Conservation (phyloP, 2,329 filamentous ascomycete genomes). For the Boeremia exigua region DNA sequence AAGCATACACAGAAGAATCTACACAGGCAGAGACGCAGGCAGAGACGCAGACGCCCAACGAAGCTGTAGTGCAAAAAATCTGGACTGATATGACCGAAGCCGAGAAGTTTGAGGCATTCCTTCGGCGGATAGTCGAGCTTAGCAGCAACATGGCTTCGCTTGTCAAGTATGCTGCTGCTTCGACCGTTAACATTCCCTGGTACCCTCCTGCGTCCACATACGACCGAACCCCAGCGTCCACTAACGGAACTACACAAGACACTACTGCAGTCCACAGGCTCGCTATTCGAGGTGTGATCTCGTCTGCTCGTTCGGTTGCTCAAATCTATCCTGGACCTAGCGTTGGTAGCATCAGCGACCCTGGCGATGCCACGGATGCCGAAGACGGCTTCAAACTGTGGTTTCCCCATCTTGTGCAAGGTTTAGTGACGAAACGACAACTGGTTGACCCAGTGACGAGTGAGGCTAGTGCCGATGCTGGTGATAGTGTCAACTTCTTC, state of each 20-base stretch:
- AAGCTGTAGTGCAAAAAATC: background rate
- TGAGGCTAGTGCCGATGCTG: conserved; percentile 1
- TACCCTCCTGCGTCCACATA: conserved; percentile 7
- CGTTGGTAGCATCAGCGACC: conserved; percentile 6
- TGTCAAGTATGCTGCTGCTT: conserved; percentile 13
- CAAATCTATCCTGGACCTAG: conserved; percentile 7
- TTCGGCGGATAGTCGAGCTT: conserved; percentile 11
- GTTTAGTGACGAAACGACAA: conserved; percentile 7
- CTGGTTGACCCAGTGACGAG: conserved; percentile 12
- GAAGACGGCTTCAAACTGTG: conserved; percentile 9
- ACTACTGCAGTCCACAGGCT: background rate
- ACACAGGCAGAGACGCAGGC: background rate
- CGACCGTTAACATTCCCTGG: conserved; percentile 2
- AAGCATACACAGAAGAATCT: background rate
- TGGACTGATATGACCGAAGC: conserved; percentile 2
- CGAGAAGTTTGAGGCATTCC: conserved; percentile 11
- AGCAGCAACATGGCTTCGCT: conserved; percentile 12
- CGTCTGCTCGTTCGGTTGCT: background rate
- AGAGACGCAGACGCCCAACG: background rate
- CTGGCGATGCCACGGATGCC: conserved; percentile 9
- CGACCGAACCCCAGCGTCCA: background rate
- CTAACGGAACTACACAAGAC: background rate
- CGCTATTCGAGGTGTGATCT: background rate
- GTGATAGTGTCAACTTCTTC: conserved; percentile 2
- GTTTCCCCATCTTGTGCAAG: conserved; percentile 10